Evolutionary conservation across 805 yeast species (phyloP), one percentile per base, ranked within the genome.

Genomic region (Ogataea pilisensis): DNA sequence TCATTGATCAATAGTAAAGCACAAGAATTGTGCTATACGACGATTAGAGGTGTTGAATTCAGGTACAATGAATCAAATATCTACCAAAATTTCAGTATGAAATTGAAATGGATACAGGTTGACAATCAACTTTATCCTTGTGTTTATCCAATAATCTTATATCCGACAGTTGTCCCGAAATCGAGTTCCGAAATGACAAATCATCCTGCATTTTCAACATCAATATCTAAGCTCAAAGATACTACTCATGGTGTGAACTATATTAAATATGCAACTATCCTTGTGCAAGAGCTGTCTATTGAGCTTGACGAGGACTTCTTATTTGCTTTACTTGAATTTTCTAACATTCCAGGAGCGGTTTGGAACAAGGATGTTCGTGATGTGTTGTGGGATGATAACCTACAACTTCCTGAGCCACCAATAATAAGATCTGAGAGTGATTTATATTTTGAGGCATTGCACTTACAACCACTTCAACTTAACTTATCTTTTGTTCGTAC

Each of bases 261-360:
- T 58, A 81, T 91, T 58, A 95, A 95, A 60, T 89, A 88, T 63
- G 96, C 96, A 0, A 91, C 99, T 0, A 58, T 86, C 2, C 66
- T 95, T 42, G 63, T 93, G 37, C 99, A 93, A 63, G 97, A 91
- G 56, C 76, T 93, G 75, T 81, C 97, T 0, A 65, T 93, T 34
- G 98, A 93, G 55, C 74, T 91, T 33, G 99, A 93, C 60, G 99
- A 93, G 63, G 96, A 91, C 58, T 88, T 93, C 61, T 60, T 91
- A 49, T 81, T 82, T 58, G 88, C 95, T 0, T 57, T 90, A 35
- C 60, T 90, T 32, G 96, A 89, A 33, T 88, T 89, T 53, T 73
- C 83, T 5, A 82, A 85, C 54, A 65, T 84, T 28, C 93, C 95
- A 0, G 93, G 91, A 1, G 88, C 93, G 0, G 66, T 81, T n/a